These are phyloP conservation scores for Hypholoma sublateritium DNA, from an alignment of 768 basidiomycete genomes.

Conservation along the genomic window DNA sequence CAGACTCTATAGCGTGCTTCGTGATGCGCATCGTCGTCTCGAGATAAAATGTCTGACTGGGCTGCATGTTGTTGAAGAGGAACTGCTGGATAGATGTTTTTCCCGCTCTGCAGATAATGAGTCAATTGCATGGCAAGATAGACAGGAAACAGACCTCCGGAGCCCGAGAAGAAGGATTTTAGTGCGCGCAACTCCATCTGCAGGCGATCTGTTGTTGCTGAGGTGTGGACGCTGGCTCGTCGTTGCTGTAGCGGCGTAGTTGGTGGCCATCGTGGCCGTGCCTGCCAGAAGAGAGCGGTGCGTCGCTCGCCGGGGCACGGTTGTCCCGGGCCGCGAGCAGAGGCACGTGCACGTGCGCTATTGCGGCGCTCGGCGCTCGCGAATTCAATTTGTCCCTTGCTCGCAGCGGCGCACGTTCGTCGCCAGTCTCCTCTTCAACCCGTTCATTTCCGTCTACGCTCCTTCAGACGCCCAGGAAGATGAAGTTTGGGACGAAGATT, in stretches of 20 bases:
- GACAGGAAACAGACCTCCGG: conserved; percentile 47
- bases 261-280: conserved; percentile 22
- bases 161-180: conserved; percentile 75
- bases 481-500: conserved; percentile 86
- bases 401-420: conserved; percentile 32
- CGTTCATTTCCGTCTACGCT: conserved; percentile 4
- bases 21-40: conserved; percentile 81
- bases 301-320: not conserved
- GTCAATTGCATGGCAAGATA: not conserved
- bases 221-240: conserved; percentile 24
- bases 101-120: conserved; percentile 60
- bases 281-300: not conserved
- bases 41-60: conserved; percentile 88
- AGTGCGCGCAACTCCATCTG: conserved; percentile 40
- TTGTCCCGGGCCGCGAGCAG: not conserved
- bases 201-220: conserved; percentile 27
- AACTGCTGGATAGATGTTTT: conserved; percentile 92
- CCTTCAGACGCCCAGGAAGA: conserved; percentile 23
- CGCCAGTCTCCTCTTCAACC: not conserved
- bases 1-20: conserved; percentile 82
- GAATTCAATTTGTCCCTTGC: not conserved
- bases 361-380: not conserved
- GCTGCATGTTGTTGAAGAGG: conserved; percentile 80
- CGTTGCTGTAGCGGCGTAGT: conserved; percentile 32
- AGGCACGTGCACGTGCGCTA: not conserved